A percentile compares a stretch with the other conserved stretches of the same genome.
Evolutionary conservation across 805 yeast genomes (phyloP).

Genomic region (Candida khao-thaluensis): DNA sequence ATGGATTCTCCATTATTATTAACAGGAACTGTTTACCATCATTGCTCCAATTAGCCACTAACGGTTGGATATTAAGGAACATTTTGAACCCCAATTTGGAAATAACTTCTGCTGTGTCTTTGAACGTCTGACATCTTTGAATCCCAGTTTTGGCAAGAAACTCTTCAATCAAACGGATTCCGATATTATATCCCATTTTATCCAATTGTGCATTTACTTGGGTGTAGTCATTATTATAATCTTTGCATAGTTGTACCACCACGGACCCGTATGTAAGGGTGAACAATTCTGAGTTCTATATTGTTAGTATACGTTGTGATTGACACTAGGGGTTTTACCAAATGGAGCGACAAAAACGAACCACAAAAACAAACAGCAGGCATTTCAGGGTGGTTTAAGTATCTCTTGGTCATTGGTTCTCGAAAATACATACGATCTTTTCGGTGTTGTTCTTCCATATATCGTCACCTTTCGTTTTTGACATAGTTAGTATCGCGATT

Average conservation of each 20-base stretch:
- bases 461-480: constrained; percentile 65
- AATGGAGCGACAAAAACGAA: no score
- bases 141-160: constrained; percentile 86
- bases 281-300: constrained; percentile 84
- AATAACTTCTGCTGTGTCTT: constrained; percentile 84
- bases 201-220: constrained; percentile 83
- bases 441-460: constrained; percentile 88
- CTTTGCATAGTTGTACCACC: constrained; percentile 87
- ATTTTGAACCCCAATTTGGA: constrained; percentile 87
- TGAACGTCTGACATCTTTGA: constrained; percentile 74
- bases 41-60: constrained; percentile 68
- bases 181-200: constrained; percentile 94
- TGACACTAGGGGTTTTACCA: no score
- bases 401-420: no score
- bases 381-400: background rate
- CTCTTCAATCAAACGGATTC: constrained; percentile 87
- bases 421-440: constrained; percentile 70
- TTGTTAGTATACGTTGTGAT: constrained; percentile 8
- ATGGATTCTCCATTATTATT: constrained; percentile 78
- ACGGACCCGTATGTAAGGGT: constrained; percentile 94
- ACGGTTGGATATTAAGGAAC: constrained; percentile 80
- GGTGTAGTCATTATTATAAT: constrained; percentile 68
- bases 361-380: no score
- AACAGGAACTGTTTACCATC: constrained; percentile 76
- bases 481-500: constrained; percentile 7